phyloP scores from a whole-genome alignment of 2,329 filamentous ascomycete genomes.

The Cercospora brassicicola region DNA sequence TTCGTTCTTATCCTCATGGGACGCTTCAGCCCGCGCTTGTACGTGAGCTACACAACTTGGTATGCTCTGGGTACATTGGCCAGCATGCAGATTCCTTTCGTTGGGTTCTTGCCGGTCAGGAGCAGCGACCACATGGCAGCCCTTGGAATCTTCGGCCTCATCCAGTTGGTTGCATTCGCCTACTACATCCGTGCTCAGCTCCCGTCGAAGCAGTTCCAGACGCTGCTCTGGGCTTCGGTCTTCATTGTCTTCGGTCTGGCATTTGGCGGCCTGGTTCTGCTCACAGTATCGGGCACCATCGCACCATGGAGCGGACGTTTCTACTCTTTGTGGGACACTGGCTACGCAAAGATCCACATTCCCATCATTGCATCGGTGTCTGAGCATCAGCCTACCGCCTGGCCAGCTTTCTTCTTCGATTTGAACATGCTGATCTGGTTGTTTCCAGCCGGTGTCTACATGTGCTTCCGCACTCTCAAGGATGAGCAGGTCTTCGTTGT shows the following conservation, averaged over 20 bases:
- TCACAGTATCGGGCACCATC: slow-evolving; percentile 85
- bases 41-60: slow-evolving; percentile 97
- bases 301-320: slow-evolving; percentile 98
- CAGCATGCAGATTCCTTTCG: slow-evolving; percentile 99
- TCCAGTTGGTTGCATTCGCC: slow-evolving; percentile 90
- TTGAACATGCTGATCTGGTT: slow-evolving; percentile 98
- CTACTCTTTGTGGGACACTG: slow-evolving; percentile 98
- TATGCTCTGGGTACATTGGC: slow-evolving; percentile 93
- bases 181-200: slow-evolving; percentile 87
- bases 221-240: slow-evolving; percentile 75
- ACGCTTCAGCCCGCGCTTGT: slow-evolving; percentile 86
- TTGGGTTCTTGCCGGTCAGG: slow-evolving; percentile 92
- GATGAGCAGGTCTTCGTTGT: slow-evolving; percentile 98
- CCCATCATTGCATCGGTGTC: slow-evolving; percentile 99
- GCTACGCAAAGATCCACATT: slow-evolving; percentile 98
- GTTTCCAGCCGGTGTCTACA: slow-evolving; percentile 96
- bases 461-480: slow-evolving; percentile 90
- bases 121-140: slow-evolving; percentile 99
- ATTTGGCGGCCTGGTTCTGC: slow-evolving; percentile 72
- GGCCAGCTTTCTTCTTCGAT: slow-evolving; percentile 99
- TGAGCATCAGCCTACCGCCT: slow-evolving; percentile 97
- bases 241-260: slow-evolving; percentile 72
- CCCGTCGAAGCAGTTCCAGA: slow-evolving; percentile 90
- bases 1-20: slow-evolving; percentile 97
- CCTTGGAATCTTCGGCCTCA: slow-evolving; percentile 88